Conservation (phyloP, 2,329 filamentous ascomycete species). For the Botryosphaeria agaves region DNA sequence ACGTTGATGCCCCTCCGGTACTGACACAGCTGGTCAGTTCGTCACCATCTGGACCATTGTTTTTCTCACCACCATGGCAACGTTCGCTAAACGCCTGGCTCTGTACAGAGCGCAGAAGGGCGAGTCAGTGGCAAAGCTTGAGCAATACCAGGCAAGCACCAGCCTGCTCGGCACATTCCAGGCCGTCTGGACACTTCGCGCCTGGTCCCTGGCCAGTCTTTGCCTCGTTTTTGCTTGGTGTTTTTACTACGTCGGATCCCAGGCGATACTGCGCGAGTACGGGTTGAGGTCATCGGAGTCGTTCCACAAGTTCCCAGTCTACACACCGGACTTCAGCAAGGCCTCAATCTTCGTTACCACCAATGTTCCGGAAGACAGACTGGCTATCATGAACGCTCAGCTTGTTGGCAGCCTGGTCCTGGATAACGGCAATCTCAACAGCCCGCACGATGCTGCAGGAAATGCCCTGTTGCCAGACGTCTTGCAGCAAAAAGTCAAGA, state of each 20-base stretch:
- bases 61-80: not conserved
- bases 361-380: not conserved
- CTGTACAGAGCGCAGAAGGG: not conserved
- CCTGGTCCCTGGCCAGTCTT: not conserved
- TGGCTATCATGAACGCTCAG: not conserved
- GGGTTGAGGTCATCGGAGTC: not conserved
- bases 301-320: not conserved
- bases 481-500: not conserved
- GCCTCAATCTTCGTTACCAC: not conserved
- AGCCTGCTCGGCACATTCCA: not conserved
- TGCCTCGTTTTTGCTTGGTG: not conserved
- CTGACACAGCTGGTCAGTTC: not conserved
- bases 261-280: not conserved
- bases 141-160: not conserved
- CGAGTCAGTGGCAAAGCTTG: not conserved
- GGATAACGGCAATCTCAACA: not conserved
- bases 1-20: too few species aligned
- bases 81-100: not conserved
- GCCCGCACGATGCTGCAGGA: not conserved
- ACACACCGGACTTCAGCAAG: not conserved
- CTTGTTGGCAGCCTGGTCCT: not conserved
- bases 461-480: not conserved
- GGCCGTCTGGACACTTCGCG: not conserved
- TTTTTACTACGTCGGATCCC: constrained; percentile 1
- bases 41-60: not conserved